Percentiles rank a stretch among this genome's conserved stretches.
Conservation (phyloP, 2,329 filamentous ascomycete species). For the Aspergillus uvarum region DNA sequence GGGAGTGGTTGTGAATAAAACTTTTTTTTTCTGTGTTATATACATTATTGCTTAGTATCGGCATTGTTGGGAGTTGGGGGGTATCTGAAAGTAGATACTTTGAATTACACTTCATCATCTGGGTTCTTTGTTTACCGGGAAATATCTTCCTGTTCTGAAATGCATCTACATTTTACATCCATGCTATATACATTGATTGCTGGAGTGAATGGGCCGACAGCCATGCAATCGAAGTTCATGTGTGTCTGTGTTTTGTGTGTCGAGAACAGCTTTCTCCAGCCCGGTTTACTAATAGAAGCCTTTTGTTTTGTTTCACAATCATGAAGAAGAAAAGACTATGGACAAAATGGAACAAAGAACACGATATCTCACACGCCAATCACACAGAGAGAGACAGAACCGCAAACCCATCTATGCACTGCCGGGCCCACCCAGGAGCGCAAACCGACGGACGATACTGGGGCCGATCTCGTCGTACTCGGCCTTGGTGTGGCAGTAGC, state of each 20-base stretch:
- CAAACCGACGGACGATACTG: slow-evolving; percentile 92
- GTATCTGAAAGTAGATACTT: no score
- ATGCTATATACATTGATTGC: not conserved
- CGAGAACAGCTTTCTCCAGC: not conserved
- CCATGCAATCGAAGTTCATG: not conserved
- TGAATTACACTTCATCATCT: not conserved
- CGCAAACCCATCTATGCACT: slow-evolving; percentile 38
- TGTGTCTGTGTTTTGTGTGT: not conserved
- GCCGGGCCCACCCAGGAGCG: slow-evolving; percentile 86
- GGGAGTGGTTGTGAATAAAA: not conserved
- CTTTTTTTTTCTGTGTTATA: no score
- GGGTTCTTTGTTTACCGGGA: not conserved
- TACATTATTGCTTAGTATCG: not conserved
- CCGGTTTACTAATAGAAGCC: not conserved
- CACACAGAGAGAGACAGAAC: slow-evolving; percentile 9
- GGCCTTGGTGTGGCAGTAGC: slow-evolving; percentile 92
- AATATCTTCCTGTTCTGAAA: not conserved
- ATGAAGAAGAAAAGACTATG: slow-evolving; percentile 26
- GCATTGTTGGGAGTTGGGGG: no score
- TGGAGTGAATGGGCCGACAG: not conserved
- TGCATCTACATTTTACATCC: not conserved
- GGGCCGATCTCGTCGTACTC: slow-evolving; percentile 95
- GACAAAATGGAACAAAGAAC: slow-evolving; percentile 24
- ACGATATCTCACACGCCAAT: slow-evolving; percentile 19
- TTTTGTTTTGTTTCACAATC: not conserved